These are phyloP conservation scores for Barnettozyma pratensis DNA, from an alignment of 805 yeast genomes.

Conservation along the genomic window DNA sequence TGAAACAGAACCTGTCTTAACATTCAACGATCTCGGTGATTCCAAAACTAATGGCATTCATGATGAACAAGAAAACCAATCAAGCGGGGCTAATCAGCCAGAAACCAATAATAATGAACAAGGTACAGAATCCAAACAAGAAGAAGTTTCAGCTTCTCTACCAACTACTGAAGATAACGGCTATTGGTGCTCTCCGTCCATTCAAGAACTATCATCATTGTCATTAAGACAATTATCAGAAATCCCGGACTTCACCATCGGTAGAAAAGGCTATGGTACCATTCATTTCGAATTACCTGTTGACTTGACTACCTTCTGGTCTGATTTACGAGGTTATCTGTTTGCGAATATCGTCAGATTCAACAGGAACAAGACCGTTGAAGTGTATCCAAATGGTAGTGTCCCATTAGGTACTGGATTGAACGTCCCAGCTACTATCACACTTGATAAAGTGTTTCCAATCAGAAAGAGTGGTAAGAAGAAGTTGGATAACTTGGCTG, in stretches of 20 bases:
- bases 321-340: slow-evolving; percentile 29
- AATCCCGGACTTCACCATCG: slow-evolving; percentile 61
- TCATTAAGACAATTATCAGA: slow-evolving; percentile 43
- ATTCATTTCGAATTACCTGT: slow-evolving; percentile 63
- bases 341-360: slow-evolving; percentile 43
- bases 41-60: not conserved
- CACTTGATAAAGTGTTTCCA: slow-evolving; percentile 59
- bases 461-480: slow-evolving; percentile 21
- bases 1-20: slow-evolving; percentile 9
- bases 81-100: not conserved
- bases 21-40: not conserved
- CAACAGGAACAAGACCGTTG: slow-evolving; percentile 43
- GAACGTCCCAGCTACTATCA: slow-evolving; percentile 72
- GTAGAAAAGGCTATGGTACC: slow-evolving; percentile 64
- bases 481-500: slow-evolving; percentile 21
- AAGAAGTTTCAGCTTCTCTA: not conserved
- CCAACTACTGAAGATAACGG: slow-evolving; percentile 26
- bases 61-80: not conserved
- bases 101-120: not conserved
- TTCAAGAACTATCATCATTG: slow-evolving; percentile 40
- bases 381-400: slow-evolving; percentile 61
- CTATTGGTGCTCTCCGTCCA: slow-evolving; percentile 72
- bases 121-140: not conserved
- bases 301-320: slow-evolving; percentile 53
- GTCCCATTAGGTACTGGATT: slow-evolving; percentile 66